Evolutionary conservation across 1,139 yeast genomes (phyloP), one percentile per base, ranked within the genome.

Genomic region (Yamadazyma dendronema): DNA sequence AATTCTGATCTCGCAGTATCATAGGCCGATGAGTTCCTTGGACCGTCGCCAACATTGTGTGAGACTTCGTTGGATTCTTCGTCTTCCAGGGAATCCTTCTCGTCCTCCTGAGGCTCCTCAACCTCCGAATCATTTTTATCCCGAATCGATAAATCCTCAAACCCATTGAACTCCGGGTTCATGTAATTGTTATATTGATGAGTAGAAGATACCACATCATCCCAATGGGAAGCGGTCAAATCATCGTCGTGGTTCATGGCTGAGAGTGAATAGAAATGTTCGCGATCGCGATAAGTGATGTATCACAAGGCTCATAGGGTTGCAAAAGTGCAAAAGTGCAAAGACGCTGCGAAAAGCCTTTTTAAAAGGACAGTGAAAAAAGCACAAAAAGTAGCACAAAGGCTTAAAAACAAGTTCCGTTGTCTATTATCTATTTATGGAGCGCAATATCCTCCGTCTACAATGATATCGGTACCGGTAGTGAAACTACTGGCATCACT

Each of bases 401-500:
- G 9, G 22, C n/a, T n/a, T n/a, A n/a, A n/a, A n/a, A n/a, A n/a
- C n/a, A n/a, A n/a, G n/a, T n/a, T n/a, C n/a, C n/a, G n/a, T n/a
- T 36, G 19, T 28, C 23, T 31, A 23, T 24, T 16, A 4, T 30
- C 10, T 30, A 21, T 16, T 24, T 57, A 65, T 48, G 72, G 71
- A 31, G 67, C 70, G 42, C 63, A 53, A 71, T 85, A 86, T 36
- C 96, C 96, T 50, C 96, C 96, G 54, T 87, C 96, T 39, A 87
- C 95, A 47, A 84, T 68, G 49, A 87, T 64, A 61, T 87, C 88
- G 52, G 84, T 78, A 48, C 95, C 96, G 11, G 94, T 87, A 39
- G 94, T 79, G 64, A 82, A 87, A 15, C 88, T 77, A 29, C 88
- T 73, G 16, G 94, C 95, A 54, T 85, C 82, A 8, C 89, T 79